These are phyloP conservation scores for Russula dissimulans DNA, from an alignment of 768 basidiomycete species.

Conservation along the genomic window DNA sequence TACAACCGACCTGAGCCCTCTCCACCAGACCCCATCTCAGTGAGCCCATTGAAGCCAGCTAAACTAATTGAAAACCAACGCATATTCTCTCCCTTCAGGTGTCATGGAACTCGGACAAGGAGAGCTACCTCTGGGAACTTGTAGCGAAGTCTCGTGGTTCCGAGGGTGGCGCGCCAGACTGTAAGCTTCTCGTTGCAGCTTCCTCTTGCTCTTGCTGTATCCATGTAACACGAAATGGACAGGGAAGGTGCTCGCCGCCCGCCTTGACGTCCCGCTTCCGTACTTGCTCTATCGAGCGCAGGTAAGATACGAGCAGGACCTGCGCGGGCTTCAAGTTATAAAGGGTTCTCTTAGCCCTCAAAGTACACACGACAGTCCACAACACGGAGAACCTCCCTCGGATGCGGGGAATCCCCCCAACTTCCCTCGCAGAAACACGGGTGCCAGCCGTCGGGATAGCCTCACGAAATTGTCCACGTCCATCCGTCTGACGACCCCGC, in stretches of 20 bases:
- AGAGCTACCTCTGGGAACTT: conserved; percentile 79
- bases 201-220: background rate
- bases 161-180: conserved; percentile 69
- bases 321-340: conserved; percentile 67
- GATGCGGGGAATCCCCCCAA: conserved; percentile 14
- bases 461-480: conserved; percentile 31
- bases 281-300: conserved; percentile 81
- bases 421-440: conserved; percentile 17
- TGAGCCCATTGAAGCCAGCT: conserved; percentile 30
- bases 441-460: conserved; percentile 13
- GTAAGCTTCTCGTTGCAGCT: conserved; percentile 34
- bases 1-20: conserved; percentile 69
- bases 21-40: conserved; percentile 55
- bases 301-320: conserved; percentile 76
- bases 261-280: conserved; percentile 72
- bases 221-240: conserved; percentile 5
- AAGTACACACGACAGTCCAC: conserved; percentile 29
- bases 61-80: background rate
- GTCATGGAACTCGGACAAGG: conserved; percentile 79
- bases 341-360: conserved; percentile 50
- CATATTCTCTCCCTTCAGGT: conserved; percentile 38
- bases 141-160: conserved; percentile 68
- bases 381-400: background rate
- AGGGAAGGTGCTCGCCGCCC: conserved; percentile 81
- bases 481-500: conserved; percentile 41